Evolutionary conservation across 225 moss, liverwort and hornwort genomes (phyloP).

Genomic region (Anthoceros angustus): DNA sequence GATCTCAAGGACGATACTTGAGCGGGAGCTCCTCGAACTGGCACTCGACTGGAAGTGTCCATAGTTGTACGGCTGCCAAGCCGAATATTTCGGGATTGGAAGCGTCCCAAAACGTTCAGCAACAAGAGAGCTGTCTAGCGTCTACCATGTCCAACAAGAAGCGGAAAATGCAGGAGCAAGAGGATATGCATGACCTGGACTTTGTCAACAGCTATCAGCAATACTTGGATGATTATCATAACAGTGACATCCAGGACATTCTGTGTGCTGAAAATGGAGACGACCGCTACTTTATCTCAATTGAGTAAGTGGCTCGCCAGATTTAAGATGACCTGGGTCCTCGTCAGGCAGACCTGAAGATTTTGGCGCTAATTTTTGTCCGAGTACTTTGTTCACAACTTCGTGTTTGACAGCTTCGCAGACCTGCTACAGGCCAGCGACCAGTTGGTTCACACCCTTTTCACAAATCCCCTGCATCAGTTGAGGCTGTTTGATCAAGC

Average conservation of each 20-base stretch:
- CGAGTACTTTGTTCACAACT: background rate
- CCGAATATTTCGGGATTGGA: too few species aligned
- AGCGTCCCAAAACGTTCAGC: too few species aligned
- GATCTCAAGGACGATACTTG: background rate
- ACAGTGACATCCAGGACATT: background rate
- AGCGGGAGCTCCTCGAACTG: background rate
- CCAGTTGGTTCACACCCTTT: background rate
- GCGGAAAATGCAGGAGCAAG: background rate
- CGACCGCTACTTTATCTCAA: background rate
- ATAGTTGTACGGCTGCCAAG: background rate
- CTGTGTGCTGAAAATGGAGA: background rate
- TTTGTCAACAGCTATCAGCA: background rate
- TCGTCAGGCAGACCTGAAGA: background rate
- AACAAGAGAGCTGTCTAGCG: too few species aligned
- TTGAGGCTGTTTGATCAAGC: background rate
- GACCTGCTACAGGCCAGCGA: slow-evolving; percentile 1
- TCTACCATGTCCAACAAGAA: background rate
- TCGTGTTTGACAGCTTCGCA: background rate
- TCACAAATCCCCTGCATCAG: background rate
- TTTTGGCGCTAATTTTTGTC: background rate
- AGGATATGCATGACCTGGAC: background rate
- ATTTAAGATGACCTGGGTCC: background rate
- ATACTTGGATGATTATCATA: background rate
- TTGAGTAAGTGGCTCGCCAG: background rate
- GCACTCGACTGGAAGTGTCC: background rate